Evolutionary conservation across 345 rosid genomes (phyloP).

Genomic region (Bruguiera gymnorhiza): DNA sequence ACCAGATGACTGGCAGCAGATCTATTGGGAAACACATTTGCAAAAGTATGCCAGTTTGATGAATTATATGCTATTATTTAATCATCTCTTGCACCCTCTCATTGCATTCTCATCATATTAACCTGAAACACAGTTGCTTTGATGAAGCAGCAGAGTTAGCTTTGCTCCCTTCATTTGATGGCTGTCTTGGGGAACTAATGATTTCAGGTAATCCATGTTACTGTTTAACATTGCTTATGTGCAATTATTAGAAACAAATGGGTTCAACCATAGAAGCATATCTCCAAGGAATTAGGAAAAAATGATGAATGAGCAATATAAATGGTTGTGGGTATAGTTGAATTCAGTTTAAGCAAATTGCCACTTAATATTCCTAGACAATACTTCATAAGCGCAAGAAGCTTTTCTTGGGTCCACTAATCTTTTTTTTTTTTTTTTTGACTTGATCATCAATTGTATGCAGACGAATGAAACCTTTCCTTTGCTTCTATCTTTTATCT

Average conservation of each 20-base stretch:
- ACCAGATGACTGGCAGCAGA: constrained; percentile 63
- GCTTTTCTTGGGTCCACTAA: too few relatives aligned
- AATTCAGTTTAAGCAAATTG: neutral
- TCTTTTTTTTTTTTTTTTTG: too few relatives aligned
- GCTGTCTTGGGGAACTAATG: constrained; percentile 45
- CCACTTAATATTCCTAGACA: neutral
- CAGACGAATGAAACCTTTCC: neutral
- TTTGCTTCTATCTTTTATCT: neutral
- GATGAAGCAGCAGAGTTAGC: constrained; percentile 81
- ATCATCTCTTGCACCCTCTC: neutral
- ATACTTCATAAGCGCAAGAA: too few relatives aligned
- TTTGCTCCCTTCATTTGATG: constrained; percentile 59
- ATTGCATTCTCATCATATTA: constrained; percentile 6
- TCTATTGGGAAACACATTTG: constrained; percentile 81
- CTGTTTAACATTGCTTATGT: neutral
- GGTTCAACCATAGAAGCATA: neutral
- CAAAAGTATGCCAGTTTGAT: constrained; percentile 47
- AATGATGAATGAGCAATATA: neutral
- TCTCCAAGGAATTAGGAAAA: neutral
- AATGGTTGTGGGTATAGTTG: neutral
- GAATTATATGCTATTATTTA: constrained; percentile 3
- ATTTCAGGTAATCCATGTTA: constrained; percentile 48
- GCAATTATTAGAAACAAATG: neutral
- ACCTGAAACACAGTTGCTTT: constrained; percentile 62
- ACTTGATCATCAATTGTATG: neutral